phyloP scores from a whole-genome alignment of 2,329 filamentous ascomycete genomes.

The Alternaria metachromatica region DNA sequence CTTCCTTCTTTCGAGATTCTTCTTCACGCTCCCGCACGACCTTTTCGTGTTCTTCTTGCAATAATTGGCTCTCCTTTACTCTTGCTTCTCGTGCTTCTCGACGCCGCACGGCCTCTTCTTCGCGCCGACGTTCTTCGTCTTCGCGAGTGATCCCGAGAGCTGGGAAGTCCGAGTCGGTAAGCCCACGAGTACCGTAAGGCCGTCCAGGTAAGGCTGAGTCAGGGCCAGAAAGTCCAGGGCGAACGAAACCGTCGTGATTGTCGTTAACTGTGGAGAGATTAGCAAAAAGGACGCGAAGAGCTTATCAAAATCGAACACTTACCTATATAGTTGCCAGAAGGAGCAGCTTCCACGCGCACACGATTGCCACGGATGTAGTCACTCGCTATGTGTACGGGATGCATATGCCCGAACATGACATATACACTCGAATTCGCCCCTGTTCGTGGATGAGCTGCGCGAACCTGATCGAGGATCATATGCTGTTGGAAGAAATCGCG shows the following conservation, averaged over 20 bases:
- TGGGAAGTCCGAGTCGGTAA: not conserved
- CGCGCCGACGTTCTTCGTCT: not conserved
- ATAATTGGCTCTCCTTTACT: not conserved
- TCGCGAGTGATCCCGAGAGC: not conserved
- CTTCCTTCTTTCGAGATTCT: not conserved
- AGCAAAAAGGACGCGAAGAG: not conserved
- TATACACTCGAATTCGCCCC: not conserved
- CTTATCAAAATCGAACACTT: not conserved
- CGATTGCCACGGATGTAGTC: not conserved
- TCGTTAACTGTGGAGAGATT: not conserved
- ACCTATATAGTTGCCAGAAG: not conserved
- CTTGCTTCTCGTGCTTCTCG: not conserved
- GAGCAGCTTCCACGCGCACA: not conserved
- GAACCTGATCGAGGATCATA: not conserved
- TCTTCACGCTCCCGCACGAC: not conserved
- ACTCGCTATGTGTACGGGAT: not conserved
- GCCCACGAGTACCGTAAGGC: too few relatives aligned
- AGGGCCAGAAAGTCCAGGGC: not conserved
- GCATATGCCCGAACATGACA: not conserved
- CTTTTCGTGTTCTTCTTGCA: not conserved
- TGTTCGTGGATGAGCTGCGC: not conserved
- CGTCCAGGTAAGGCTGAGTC: not conserved
- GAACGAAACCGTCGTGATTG: not conserved
- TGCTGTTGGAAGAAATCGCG: not conserved
- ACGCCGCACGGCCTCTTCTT: too few relatives aligned